Evolutionary conservation across 176 grass and related monocot species (phyloP).

Genomic region (Oryza coarctata): DNA sequence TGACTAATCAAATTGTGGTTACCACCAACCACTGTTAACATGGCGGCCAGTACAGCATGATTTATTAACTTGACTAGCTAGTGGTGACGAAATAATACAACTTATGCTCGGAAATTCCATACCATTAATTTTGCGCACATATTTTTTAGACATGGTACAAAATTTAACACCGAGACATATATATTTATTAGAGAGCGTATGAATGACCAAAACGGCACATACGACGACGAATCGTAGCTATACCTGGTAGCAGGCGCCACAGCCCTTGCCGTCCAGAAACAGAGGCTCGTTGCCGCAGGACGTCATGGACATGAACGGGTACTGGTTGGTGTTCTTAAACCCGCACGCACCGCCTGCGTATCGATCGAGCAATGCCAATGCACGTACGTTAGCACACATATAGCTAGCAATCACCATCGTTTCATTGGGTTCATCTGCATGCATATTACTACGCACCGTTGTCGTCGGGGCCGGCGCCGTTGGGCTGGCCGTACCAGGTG

Average conservation of each 20-base stretch:
- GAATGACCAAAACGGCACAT: neutral
- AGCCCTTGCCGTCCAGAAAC: constrained; percentile 53
- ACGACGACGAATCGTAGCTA: too few relatives aligned
- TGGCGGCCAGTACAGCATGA: neutral
- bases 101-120: neutral
- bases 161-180: neutral
- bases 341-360: constrained; percentile 57
- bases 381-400: neutral
- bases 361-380: neutral
- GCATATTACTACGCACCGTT: constrained; percentile 45
- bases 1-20: neutral
- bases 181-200: neutral
- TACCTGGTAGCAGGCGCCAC: constrained; percentile 64
- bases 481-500: constrained; percentile 65
- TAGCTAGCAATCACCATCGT: too few relatives aligned
- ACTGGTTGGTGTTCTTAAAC: constrained; percentile 46
- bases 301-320: constrained; percentile 58
- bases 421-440: neutral
- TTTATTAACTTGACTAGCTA: neutral
- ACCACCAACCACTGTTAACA: neutral
- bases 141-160: too few relatives aligned
- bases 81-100: too few relatives aligned
- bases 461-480: constrained; percentile 53
- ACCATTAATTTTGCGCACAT: neutral
- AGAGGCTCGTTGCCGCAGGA: constrained; percentile 49